These are phyloP conservation scores for Aspergillus ochraceus DNA, from an alignment of 2,329 filamentous ascomycete species.

Conservation along the genomic window DNA sequence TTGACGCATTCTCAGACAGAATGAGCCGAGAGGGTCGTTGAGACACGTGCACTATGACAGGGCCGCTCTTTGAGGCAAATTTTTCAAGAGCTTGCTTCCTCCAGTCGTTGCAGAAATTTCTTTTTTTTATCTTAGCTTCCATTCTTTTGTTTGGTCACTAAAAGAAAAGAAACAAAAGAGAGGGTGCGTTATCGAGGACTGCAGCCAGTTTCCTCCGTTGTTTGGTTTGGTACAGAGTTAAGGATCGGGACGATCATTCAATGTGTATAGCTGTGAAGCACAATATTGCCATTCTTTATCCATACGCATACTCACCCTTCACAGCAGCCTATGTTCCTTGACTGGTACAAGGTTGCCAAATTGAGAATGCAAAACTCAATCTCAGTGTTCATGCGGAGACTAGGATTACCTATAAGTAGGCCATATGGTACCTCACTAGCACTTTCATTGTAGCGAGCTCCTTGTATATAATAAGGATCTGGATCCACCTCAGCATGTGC, in stretches of 20 bases:
- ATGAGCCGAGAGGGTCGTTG: background rate
- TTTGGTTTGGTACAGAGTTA: background rate
- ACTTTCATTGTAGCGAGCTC: too few species aligned
- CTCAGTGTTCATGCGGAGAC: background rate
- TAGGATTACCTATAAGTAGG: background rate
- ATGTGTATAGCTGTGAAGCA: too few species aligned
- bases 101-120: background rate
- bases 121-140: background rate
- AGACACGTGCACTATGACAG: background rate
- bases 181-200: background rate
- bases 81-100: background rate
- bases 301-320: background rate
- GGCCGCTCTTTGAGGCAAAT: conserved; percentile 1
- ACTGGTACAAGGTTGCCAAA: background rate
- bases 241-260: background rate
- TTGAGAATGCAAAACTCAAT: background rate
- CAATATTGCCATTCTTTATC: background rate
- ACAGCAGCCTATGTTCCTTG: background rate
- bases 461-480: too few species aligned
- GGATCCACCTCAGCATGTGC: too few species aligned
- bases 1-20: background rate
- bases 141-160: background rate
- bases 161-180: background rate
- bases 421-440: background rate
- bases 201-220: background rate